These are phyloP conservation scores for Stagonosporopsis cucurbitacearum DNA, from an alignment of 2,329 filamentous ascomycete species.

Conservation along the genomic window DNA sequence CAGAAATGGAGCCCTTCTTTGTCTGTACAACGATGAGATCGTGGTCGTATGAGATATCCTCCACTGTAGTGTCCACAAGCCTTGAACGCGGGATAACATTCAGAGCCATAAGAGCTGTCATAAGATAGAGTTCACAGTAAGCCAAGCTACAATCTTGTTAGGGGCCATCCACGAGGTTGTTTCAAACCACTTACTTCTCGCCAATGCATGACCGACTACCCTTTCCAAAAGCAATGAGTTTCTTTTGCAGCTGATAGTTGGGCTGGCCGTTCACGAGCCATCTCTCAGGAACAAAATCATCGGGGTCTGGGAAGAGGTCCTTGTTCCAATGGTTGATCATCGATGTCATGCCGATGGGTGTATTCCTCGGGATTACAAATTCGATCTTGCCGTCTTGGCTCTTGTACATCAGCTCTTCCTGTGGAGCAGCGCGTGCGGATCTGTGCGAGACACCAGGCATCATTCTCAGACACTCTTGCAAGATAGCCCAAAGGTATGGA, in stretches of 20 bases:
- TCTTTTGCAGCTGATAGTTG: constrained; percentile 31
- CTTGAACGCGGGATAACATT: constrained; percentile 30
- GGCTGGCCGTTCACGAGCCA: constrained; percentile 39
- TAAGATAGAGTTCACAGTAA: constrained; percentile 36
- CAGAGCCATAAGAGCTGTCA: constrained; percentile 32
- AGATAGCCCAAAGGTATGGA: constrained; percentile 42
- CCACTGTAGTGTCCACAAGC: constrained; percentile 33
- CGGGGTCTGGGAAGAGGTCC: constrained; percentile 39
- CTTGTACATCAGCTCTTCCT: constrained; percentile 29
- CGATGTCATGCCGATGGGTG: constrained; percentile 38
- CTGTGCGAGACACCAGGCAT: constrained; percentile 39
- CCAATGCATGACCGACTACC: constrained; percentile 41
- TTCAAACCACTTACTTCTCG: constrained; percentile 31
- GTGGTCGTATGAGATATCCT: constrained; percentile 35
- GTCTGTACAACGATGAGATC: constrained; percentile 37
- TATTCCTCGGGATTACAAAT: constrained; percentile 35
- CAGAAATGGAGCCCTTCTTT: constrained; percentile 33
- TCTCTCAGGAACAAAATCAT: constrained; percentile 41
- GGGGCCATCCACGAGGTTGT: neutral
- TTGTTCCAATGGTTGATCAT: constrained; percentile 44
- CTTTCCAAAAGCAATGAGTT: constrained; percentile 37
- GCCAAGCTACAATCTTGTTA: constrained; percentile 22
- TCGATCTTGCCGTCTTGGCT: constrained; percentile 29
- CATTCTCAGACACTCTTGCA: constrained; percentile 48
- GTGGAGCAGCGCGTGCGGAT: constrained; percentile 26